Conservation (phyloP, 331 rosid species). For the Erythrophleum ivorense region DNA sequence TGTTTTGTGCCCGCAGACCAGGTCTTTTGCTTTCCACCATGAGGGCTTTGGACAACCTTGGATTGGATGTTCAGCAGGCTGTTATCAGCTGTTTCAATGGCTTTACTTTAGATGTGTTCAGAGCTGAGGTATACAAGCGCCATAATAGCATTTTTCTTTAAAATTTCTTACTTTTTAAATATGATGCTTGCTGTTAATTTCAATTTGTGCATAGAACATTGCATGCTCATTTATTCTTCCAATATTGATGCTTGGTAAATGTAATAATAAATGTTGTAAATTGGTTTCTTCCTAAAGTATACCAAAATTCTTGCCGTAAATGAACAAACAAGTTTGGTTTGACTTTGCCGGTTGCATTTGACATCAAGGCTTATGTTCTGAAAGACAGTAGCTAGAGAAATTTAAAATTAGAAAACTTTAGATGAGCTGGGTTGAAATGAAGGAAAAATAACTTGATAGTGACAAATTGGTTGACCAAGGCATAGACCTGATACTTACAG, state of each 20-base stretch:
- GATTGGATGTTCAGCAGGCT: slow-evolving; percentile 80
- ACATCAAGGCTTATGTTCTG: not conserved
- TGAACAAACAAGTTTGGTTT: not conserved
- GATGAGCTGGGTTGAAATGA: not conserved
- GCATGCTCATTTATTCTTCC: not conserved
- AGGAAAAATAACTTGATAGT: not conserved
- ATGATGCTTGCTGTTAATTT: slow-evolving; percentile 33
- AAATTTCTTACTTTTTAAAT: not conserved
- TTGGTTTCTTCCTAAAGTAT: not conserved
- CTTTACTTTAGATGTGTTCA: slow-evolving; percentile 74
- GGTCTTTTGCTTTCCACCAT: slow-evolving; percentile 77
- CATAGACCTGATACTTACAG: too few species aligned
- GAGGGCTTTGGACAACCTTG: slow-evolving; percentile 74
- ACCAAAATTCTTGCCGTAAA: not conserved
- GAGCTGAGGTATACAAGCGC: slow-evolving; percentile 62
- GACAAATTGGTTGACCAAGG: not conserved
- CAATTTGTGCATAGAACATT: slow-evolving; percentile 18
- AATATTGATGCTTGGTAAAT: slow-evolving; percentile 20
- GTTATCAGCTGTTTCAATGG: slow-evolving; percentile 86
- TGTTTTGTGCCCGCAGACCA: slow-evolving; percentile 72
- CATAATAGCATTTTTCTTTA: not conserved
- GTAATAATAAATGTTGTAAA: not conserved
- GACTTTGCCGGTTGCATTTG: not conserved
- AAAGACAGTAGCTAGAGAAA: not conserved
- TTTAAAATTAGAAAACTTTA: not conserved